Percentiles rank a stretch among this genome's conserved stretches.
Conservation (phyloP, 139 green algal genomes). For the Mesotaenium endlicherianum region DNA sequence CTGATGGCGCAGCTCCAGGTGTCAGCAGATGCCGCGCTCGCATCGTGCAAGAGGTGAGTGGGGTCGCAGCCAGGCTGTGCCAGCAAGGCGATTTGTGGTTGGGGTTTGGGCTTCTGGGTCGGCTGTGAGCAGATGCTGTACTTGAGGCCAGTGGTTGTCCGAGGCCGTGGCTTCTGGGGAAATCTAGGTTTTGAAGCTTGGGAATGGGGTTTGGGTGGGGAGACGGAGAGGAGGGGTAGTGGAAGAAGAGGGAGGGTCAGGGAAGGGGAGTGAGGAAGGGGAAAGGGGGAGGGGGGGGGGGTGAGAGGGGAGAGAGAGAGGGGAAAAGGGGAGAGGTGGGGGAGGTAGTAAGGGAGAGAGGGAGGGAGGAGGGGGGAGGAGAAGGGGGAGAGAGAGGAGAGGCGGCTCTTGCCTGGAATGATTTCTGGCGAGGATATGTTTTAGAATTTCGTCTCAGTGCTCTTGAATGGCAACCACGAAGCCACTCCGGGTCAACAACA, state of each 20-base stretch:
- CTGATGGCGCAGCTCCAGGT: constrained; percentile 72
- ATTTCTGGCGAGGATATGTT: not conserved
- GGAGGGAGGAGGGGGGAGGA: not conserved
- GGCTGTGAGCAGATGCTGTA: too few relatives aligned
- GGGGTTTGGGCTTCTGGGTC: too few relatives aligned
- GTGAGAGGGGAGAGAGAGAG: not conserved
- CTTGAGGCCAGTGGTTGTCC: too few relatives aligned
- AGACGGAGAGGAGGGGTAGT: too few relatives aligned
- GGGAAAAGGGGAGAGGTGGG: not conserved
- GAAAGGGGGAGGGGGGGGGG: not conserved
- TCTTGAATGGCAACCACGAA: not conserved
- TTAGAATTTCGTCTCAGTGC: not conserved
- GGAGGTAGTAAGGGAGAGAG: not conserved
- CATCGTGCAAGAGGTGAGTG: not conserved
- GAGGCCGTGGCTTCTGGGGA: too few relatives aligned
- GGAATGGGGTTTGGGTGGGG: too few relatives aligned
- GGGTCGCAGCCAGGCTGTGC: too few relatives aligned
- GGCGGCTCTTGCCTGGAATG: not conserved
- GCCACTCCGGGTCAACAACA: not conserved
- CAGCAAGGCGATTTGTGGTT: too few relatives aligned
- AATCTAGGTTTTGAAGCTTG: too few relatives aligned
- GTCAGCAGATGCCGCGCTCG: constrained; percentile 44
- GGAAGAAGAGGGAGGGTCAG: not conserved
- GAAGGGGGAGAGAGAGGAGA: not conserved
- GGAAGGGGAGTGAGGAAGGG: not conserved